Conservation (phyloP, 306 rosid genomes). For the Carpinus fangiana region DNA sequence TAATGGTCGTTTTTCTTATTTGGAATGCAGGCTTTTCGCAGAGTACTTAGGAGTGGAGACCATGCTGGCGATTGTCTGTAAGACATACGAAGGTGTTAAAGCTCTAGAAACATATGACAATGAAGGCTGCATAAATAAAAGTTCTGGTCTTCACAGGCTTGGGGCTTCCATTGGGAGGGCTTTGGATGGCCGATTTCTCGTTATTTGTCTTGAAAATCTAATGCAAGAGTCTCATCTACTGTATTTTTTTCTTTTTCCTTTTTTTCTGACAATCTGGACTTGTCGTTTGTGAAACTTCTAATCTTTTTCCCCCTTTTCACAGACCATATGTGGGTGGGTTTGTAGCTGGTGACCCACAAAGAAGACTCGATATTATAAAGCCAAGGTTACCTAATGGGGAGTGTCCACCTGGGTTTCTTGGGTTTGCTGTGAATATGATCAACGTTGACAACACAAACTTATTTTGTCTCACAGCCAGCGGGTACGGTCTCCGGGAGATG, state of each 20-base stretch:
- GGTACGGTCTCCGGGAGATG: slow-evolving; percentile 81
- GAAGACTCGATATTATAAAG: slow-evolving; percentile 72
- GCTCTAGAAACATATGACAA: slow-evolving; percentile 73
- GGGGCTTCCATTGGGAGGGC: slow-evolving; percentile 67
- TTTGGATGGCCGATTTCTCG: slow-evolving; percentile 68
- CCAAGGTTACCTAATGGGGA: slow-evolving; percentile 81
- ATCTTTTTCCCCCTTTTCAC: slow-evolving; percentile 8
- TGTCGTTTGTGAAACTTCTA: slow-evolving; percentile 8
- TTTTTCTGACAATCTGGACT: slow-evolving; percentile 16
- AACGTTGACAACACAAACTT: slow-evolving; percentile 50
- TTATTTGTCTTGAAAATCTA: slow-evolving; percentile 74
- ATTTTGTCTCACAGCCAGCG: slow-evolving; percentile 56
- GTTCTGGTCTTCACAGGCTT: slow-evolving; percentile 68
- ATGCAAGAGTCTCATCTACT: slow-evolving; percentile 34
- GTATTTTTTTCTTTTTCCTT: neutral
- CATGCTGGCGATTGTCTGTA: slow-evolving; percentile 82
- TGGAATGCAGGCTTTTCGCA: slow-evolving; percentile 70
- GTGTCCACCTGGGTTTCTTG: slow-evolving; percentile 76
- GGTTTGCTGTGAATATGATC: slow-evolving; percentile 90
- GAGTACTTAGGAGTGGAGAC: slow-evolving; percentile 79
- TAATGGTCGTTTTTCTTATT: slow-evolving; percentile 13
- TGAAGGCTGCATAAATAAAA: slow-evolving; percentile 57
- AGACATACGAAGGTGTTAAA: slow-evolving; percentile 64
- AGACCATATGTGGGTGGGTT: slow-evolving; percentile 77
- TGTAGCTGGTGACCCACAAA: slow-evolving; percentile 57